phyloP scores from a whole-genome alignment of 257 asterid species.

The Schizonepeta tenuifolia region DNA sequence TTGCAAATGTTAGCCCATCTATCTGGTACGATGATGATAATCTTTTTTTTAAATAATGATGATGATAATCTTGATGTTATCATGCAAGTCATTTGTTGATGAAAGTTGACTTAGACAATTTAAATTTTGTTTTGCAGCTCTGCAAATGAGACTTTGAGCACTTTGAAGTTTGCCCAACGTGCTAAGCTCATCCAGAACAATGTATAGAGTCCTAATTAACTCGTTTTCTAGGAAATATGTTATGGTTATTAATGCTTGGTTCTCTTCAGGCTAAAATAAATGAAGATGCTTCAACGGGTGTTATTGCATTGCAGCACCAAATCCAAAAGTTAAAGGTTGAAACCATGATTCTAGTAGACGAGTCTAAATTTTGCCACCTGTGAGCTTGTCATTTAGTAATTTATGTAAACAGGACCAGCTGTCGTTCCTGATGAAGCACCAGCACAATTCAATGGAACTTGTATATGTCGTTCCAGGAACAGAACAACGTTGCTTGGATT shows the following conservation, averaged over 20 bases:
- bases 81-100: slow-evolving; percentile 15
- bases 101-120: neutral
- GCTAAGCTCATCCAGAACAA: slow-evolving; percentile 90
- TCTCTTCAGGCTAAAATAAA: slow-evolving; percentile 77
- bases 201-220: slow-evolving; percentile 43
- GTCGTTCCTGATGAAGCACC: slow-evolving; percentile 69
- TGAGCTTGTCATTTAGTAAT: slow-evolving; percentile 33
- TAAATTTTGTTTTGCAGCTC: slow-evolving; percentile 53
- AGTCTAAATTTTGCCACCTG: slow-evolving; percentile 30
- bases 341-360: slow-evolving; percentile 15
- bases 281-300: slow-evolving; percentile 86
- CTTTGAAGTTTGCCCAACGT: slow-evolving; percentile 89
- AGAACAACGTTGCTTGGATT: slow-evolving; percentile 41
- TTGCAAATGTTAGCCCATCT: slow-evolving; percentile 90
- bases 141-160: slow-evolving; percentile 77
- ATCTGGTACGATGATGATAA: slow-evolving; percentile 53
- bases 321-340: slow-evolving; percentile 75
- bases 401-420: slow-evolving; percentile 68
- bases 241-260: slow-evolving; percentile 27
- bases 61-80: slow-evolving; percentile 22
- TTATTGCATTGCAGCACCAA: slow-evolving; percentile 72
- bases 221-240: slow-evolving; percentile 26
- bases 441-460: slow-evolving; percentile 40
- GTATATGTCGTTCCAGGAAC: slow-evolving; percentile 37
- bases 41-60: too few species aligned